Percentiles rank a stretch among this genome's conserved stretches.
phyloP scores from a whole-genome alignment of 2,329 filamentous ascomycete genomes.

The Neonectria punicea region DNA sequence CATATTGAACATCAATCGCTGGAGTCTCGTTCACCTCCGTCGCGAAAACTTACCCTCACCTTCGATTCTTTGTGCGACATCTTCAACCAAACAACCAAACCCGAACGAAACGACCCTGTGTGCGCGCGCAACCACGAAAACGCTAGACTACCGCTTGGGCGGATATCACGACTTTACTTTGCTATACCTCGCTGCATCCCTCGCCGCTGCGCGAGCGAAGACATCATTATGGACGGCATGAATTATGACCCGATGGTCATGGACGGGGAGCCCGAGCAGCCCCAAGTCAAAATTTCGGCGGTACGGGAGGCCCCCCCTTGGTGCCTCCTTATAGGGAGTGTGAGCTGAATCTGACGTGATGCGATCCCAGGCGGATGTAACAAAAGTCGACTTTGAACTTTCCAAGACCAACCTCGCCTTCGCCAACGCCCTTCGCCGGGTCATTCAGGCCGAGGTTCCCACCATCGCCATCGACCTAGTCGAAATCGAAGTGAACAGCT shows the following conservation, averaged over 20 bases:
- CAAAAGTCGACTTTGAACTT: constrained; percentile 91
- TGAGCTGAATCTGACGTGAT: constrained; percentile 39
- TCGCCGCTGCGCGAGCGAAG: constrained; percentile 26
- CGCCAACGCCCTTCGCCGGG: constrained; percentile 90
- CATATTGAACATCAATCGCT: constrained; percentile 34
- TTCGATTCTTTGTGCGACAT: constrained; percentile 16
- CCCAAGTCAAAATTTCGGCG: constrained; percentile 69
- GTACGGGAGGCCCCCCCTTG: constrained; percentile 50
- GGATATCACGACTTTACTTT: constrained; percentile 9
- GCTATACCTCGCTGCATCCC: constrained; percentile 11
- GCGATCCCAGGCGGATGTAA: constrained; percentile 73
- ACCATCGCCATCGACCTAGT: constrained; percentile 96
- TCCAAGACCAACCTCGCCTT: constrained; percentile 89
- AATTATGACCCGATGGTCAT: constrained; percentile 71
- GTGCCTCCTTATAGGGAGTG: constrained; percentile 14
- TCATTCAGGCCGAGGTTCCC: constrained; percentile 93
- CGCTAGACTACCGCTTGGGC: background rate
- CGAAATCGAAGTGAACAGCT: constrained; percentile 91
- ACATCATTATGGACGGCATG: constrained; percentile 57
- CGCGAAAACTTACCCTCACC: constrained; percentile 38
- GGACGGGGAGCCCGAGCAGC: constrained; percentile 67
- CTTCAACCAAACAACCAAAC: constrained; percentile 8
- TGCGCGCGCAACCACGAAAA: background rate
- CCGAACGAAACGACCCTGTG: background rate
- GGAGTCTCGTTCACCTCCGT: constrained; percentile 29